These are phyloP conservation scores for Leptoxyphium fumago DNA, from an alignment of 2,329 filamentous ascomycete species.

Conservation along the genomic window DNA sequence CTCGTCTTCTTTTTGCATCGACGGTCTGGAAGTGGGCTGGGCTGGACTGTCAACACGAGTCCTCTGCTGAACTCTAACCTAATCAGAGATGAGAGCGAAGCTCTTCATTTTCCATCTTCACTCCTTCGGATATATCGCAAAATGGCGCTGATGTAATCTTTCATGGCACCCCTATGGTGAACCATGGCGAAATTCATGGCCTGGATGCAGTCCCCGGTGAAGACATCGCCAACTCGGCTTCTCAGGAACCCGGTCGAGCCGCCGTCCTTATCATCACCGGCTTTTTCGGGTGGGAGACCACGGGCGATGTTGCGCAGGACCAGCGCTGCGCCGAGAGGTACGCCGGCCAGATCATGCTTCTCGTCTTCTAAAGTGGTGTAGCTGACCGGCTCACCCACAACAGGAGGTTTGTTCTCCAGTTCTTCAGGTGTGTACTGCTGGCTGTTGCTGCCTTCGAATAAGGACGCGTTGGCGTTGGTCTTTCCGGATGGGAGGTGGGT, in stretches of 20 bases:
- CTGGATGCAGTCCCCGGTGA: background rate
- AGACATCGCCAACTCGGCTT: background rate
- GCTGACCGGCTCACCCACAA: constrained; percentile 13
- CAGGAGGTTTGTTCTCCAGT: constrained; percentile 13
- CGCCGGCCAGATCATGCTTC: constrained; percentile 49
- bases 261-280: background rate
- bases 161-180: constrained; percentile 5
- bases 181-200: background rate
- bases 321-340: constrained; percentile 63
- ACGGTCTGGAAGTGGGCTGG: too few species aligned
- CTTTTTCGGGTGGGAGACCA: constrained; percentile 20
- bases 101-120: background rate
- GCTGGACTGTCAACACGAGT: too few species aligned
- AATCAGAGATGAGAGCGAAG: background rate
- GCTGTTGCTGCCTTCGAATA: constrained; percentile 16
- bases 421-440: constrained; percentile 5
- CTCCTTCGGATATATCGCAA: constrained; percentile 4
- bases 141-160: constrained; percentile 11
- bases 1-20: too few species aligned
- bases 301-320: constrained; percentile 64
- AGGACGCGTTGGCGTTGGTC: constrained; percentile 14
- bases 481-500: constrained; percentile 45
- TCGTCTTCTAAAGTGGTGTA: constrained; percentile 36
- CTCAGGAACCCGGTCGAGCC: background rate
- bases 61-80: too few species aligned